A percentile compares a stretch with the other conserved stretches of the same genome.
Evolutionary conservation across 129 eudicot species (phyloP).

Genomic region (Centrapalus pauciflorus): DNA sequence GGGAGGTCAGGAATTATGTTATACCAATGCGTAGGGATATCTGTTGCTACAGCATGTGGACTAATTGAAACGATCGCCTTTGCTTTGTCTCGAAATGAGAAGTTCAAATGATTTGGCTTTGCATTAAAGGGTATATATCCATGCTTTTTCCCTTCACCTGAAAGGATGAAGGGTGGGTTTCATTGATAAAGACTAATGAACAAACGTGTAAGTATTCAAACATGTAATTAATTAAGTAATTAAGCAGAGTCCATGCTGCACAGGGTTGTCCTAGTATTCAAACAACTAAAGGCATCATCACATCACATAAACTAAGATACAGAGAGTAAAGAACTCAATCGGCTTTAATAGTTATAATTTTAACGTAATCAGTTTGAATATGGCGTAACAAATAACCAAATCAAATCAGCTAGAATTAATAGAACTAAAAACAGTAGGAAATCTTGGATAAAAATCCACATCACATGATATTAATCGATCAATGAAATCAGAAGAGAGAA

Average conservation of each 20-base stretch:
- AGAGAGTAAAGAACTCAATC: no score
- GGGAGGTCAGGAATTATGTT: conserved; percentile 84
- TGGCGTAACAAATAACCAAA: no score
- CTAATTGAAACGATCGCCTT: conserved; percentile 14
- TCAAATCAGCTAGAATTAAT: no score
- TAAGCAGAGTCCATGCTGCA: no score
- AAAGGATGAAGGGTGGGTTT: not conserved
- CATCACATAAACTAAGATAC: no score
- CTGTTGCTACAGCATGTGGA: conserved; percentile 27
- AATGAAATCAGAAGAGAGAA: not conserved
- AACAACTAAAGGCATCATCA: no score
- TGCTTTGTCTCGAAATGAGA: conserved; percentile 27
- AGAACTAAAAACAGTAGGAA: not conserved
- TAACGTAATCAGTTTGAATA: not conserved
- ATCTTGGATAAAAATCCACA: not conserved
- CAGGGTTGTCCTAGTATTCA: no score
- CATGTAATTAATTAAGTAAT: no score
- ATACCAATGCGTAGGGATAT: conserved; percentile 82
- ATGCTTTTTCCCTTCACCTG: conserved; percentile 40
- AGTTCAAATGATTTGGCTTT: conserved; percentile 31
- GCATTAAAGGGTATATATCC: conserved; percentile 12
- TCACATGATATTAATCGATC: not conserved
- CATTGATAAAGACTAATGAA: not conserved
- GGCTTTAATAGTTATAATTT: not conserved
- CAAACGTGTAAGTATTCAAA: not conserved